phyloP scores from a whole-genome alignment of 2,329 filamentous ascomycete genomes.

The Sclerotinia glacialis region DNA sequence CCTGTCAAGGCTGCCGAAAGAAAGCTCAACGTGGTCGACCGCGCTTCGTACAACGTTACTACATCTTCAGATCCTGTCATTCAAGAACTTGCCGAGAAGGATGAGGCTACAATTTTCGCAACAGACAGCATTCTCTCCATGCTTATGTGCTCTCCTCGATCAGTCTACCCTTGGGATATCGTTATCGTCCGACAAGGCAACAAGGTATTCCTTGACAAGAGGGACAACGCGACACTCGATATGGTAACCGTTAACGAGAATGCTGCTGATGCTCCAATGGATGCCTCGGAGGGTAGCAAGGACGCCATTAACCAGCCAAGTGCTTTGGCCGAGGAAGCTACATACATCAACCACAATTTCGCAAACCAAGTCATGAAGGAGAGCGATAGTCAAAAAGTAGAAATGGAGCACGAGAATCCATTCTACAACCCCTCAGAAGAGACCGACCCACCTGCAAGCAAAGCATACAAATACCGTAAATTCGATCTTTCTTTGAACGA shows the following conservation, averaged over 20 bases:
- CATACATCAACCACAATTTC: conserved; percentile 99
- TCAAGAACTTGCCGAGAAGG: conserved; percentile 92
- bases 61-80: conserved; percentile 95
- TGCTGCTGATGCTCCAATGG: conserved; percentile 88
- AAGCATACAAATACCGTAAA: conserved; percentile 96
- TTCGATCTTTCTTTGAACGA: conserved; percentile 91
- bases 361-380: conserved; percentile 92
- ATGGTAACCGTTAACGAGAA: conserved; percentile 99
- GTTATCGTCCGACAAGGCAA: conserved; percentile 89
- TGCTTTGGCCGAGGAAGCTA: conserved; percentile 92
- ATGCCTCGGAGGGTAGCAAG: conserved; percentile 87
- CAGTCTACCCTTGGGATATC: conserved; percentile 97
- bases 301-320: conserved; percentile 92
- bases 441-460: conserved; percentile 88
- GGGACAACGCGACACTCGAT: conserved; percentile 89
- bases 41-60: conserved; percentile 96
- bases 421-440: conserved; percentile 96
- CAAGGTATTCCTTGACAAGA: conserved; percentile 99
- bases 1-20: conserved; percentile 85
- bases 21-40: conserved; percentile 84
- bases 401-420: conserved; percentile 86
- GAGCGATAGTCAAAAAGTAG: conserved; percentile 71
- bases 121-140: conserved; percentile 97
- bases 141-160: conserved; percentile 97
- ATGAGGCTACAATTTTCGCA: conserved; percentile 94